phyloP scores from a whole-genome alignment of 345 rosid species.

The Cardamine occulta region DNA sequence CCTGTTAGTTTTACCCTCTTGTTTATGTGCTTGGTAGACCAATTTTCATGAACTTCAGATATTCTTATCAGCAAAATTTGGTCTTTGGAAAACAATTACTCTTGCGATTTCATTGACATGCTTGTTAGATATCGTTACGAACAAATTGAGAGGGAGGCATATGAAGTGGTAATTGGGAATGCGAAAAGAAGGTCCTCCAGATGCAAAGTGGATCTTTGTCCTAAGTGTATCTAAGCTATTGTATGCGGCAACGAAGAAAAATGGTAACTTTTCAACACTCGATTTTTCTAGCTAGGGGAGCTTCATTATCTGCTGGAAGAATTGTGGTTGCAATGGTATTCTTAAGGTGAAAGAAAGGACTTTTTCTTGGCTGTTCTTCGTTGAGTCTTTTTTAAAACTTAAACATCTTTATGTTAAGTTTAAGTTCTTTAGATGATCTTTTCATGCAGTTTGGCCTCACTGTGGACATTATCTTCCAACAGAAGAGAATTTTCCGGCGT shows the following conservation, averaged over 20 bases:
- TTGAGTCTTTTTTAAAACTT: background rate
- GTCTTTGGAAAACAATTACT: background rate
- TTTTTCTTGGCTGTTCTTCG: background rate
- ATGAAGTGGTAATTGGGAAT: constrained; percentile 60
- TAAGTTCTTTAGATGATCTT: constrained; percentile 32
- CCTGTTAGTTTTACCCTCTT: constrained; percentile 63
- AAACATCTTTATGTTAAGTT: constrained; percentile 25
- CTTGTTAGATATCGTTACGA: background rate
- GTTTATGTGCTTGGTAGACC: constrained; percentile 19
- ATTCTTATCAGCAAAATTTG: constrained; percentile 1
- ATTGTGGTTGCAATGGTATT: constrained; percentile 63
- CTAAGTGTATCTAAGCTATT: constrained; percentile 69
- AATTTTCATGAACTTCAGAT: background rate
- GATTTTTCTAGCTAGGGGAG: constrained; percentile 90
- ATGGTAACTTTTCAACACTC: constrained; percentile 94
- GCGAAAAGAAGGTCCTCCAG: constrained; percentile 58
- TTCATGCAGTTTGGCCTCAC: constrained; percentile 91
- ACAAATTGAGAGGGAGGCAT: constrained; percentile 70
- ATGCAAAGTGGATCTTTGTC: constrained; percentile 90
- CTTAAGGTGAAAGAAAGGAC: constrained; percentile 55
- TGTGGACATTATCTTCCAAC: constrained; percentile 98
- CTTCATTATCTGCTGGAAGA: constrained; percentile 89
- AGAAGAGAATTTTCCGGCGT: constrained; percentile 83
- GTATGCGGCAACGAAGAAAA: constrained; percentile 70
- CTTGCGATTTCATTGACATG: constrained; percentile 11